Percentiles rank a stretch among this genome's conserved stretches.
phyloP scores from a whole-genome alignment of 306 rosid species.

The Cicer pinnatifidum region DNA sequence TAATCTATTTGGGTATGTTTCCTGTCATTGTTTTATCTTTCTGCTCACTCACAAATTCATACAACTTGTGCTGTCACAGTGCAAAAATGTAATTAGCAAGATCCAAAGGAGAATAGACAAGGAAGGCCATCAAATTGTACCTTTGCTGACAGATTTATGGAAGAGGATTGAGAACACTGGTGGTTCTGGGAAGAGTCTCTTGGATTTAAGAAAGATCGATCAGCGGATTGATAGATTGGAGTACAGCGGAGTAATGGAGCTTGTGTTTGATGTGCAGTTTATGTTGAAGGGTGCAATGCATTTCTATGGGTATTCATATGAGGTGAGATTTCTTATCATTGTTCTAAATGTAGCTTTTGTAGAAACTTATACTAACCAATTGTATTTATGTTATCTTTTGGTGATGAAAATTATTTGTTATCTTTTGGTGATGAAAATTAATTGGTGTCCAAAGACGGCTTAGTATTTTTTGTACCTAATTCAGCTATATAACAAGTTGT shows the following conservation, averaged over 20 bases:
- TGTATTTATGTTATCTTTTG: slow-evolving; percentile 1
- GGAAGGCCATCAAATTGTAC: slow-evolving; percentile 91
- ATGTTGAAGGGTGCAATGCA: slow-evolving; percentile 91
- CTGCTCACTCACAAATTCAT: slow-evolving; percentile 42
- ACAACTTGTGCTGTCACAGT: slow-evolving; percentile 58
- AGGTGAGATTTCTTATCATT: slow-evolving; percentile 62
- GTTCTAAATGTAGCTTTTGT: slow-evolving; percentile 5
- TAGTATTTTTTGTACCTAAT: no score
- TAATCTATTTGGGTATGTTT: slow-evolving; percentile 27
- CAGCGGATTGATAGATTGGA: slow-evolving; percentile 84
- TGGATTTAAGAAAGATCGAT: slow-evolving; percentile 84
- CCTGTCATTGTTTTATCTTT: slow-evolving; percentile 24
- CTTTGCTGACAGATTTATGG: slow-evolving; percentile 90
- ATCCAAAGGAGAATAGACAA: slow-evolving; percentile 84
- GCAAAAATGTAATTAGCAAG: slow-evolving; percentile 88
- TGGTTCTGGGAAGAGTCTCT: slow-evolving; percentile 64
- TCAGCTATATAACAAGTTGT: no score
- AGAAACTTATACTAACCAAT: not conserved
- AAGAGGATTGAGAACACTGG: slow-evolving; percentile 68
- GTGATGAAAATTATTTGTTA: slow-evolving; percentile 1
- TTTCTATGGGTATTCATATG: slow-evolving; percentile 71
- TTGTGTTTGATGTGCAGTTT: slow-evolving; percentile 83
- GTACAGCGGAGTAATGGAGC: slow-evolving; percentile 84
- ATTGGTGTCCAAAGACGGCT: not conserved
- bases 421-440: slow-evolving; percentile 2